phyloP scores from a whole-genome alignment of 345 rosid species.

The Ceriops zippeliana region DNA sequence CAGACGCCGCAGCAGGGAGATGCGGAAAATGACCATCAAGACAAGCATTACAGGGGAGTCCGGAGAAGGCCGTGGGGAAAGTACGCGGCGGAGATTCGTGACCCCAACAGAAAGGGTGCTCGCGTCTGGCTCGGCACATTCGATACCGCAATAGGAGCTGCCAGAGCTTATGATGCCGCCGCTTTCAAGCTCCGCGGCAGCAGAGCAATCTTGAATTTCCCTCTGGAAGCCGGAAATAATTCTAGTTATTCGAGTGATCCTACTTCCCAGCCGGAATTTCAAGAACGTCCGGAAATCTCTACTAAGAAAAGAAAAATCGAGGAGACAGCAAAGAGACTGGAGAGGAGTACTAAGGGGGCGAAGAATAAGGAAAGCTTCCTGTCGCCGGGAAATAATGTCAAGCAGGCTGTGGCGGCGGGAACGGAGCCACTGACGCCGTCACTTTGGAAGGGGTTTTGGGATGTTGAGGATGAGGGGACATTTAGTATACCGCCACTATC shows the following conservation, averaged over 20 bases:
- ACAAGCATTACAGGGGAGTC: slow-evolving; percentile 77
- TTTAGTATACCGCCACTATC: slow-evolving; percentile 79
- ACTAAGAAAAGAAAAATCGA: slow-evolving; percentile 38
- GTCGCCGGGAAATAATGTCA: slow-evolving; percentile 9
- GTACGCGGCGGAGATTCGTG: slow-evolving; percentile 87
- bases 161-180: slow-evolving; percentile 81
- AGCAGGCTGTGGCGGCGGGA: background rate
- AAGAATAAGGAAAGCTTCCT: slow-evolving; percentile 7
- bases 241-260: slow-evolving; percentile 8
- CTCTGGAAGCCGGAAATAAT: slow-evolving; percentile 55
- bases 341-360: background rate
- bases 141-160: slow-evolving; percentile 77
- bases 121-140: slow-evolving; percentile 94
- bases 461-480: slow-evolving; percentile 51
- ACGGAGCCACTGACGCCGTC: slow-evolving; percentile 81
- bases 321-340: slow-evolving; percentile 3
- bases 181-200: slow-evolving; percentile 81
- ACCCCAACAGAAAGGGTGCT: slow-evolving; percentile 81
- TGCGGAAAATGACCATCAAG: slow-evolving; percentile 12
- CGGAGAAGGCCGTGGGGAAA: slow-evolving; percentile 90
- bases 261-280: slow-evolving; percentile 4
- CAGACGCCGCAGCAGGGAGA: background rate
- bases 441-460: slow-evolving; percentile 84
- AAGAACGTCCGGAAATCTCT: background rate
- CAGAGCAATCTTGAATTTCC: slow-evolving; percentile 86